Evolutionary conservation across 306 rosid species (phyloP).

Genomic region (Betula pendula): DNA sequence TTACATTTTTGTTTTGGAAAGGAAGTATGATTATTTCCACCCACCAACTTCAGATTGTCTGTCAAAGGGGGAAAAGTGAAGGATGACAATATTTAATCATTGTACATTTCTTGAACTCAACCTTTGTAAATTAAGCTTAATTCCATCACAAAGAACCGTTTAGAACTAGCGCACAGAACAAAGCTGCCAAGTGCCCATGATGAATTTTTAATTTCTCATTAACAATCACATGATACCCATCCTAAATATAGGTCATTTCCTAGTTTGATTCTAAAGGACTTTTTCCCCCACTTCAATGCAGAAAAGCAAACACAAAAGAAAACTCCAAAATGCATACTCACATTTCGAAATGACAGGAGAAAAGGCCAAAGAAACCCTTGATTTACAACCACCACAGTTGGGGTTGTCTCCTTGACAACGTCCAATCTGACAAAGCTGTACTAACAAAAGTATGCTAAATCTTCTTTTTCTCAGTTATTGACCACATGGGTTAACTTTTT

Average conservation of each 20-base stretch:
- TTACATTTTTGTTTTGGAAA: no score
- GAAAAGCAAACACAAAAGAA: not conserved
- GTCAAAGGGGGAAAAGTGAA: not conserved
- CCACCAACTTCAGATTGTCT: not conserved
- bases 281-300: not conserved
- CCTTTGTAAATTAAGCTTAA: no score
- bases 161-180: no score
- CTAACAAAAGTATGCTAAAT: not conserved
- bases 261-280: not conserved
- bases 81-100: not conserved
- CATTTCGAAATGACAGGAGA: not conserved
- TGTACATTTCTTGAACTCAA: no score
- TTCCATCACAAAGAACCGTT: no score
- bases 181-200: not conserved
- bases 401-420: not conserved
- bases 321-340: not conserved
- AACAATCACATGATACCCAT: not conserved
- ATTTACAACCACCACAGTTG: not conserved
- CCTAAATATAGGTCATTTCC: not conserved
- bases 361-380: not conserved
- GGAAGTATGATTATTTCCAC: no score
- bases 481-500: conserved; percentile 6
- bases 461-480: not conserved
- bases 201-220: not conserved
- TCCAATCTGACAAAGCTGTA: not conserved